Evolutionary conservation across 2,329 filamentous ascomycete genomes (phyloP), one percentile per base, ranked within the genome.

Genomic region (Gremmenia infestans): DNA sequence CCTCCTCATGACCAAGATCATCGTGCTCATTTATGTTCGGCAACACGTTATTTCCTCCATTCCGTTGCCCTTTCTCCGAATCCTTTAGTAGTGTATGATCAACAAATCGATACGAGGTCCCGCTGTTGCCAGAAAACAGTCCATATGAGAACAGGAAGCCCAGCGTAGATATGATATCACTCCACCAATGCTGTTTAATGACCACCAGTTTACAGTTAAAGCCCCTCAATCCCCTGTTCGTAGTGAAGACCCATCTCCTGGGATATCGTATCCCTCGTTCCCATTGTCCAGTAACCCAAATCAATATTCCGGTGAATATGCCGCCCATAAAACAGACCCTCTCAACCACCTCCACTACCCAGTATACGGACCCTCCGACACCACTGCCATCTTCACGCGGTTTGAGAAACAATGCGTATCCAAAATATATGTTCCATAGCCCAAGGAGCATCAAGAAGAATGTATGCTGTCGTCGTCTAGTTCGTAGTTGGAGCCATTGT

Each of bases 151-250:
- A 81, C 59, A 95, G 81, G 72, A 93, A 95, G 12, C 80, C 85
- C 47, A 88, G 69, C 53, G 88, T 87, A 5, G 87, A 88, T 17
- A 89, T 74, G 25, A 87, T 70, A 70, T 97, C 93, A 58, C 84
- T 83, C 81, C 87, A 91, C 84, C 89, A 91, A 0, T 89, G 81
- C 12, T 90, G 85, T 66, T 89, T 85, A 54, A 95, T 88, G 55
- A 97, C 81, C 53, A 99, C 91, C 48, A 99, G 86, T 75, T 99
- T 97, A 74, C 91, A 90, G 73, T 99, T 99, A 81, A 97, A 96
- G 54, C 83, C 88, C 59, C 94, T 82, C 61, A 99, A 77, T 12
- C 94, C 94, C 53, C 94, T 81, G 71, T 99, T 99, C 40, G 92
- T 89, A 59, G 92, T 86, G 63, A 81, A 85, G 64, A 97, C 86